These are phyloP conservation scores for Fusarium sp. DNA, from an alignment of 2,329 filamentous ascomycete species.

Conservation along the genomic window DNA sequence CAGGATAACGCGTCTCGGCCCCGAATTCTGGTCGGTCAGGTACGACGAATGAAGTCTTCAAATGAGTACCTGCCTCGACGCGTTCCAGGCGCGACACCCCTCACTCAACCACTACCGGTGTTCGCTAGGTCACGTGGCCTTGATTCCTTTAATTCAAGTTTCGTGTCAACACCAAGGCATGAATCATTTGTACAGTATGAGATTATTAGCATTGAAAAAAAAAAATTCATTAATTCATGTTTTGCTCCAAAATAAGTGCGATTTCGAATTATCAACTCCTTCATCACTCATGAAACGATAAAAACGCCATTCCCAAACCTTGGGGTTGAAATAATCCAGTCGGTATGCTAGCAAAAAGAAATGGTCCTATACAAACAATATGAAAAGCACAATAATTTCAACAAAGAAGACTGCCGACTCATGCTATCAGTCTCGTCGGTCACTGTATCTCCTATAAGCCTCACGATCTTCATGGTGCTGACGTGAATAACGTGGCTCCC, in stretches of 20 bases:
- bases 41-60: conserved; percentile 20
- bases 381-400: not conserved
- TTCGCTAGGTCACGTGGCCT: conserved; percentile 41
- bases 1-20: conserved; percentile 30
- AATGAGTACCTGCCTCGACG: conserved; percentile 24
- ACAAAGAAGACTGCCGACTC: not conserved
- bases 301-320: not conserved
- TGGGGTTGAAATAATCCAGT: not conserved
- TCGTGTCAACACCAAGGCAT: not conserved
- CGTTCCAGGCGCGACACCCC: conserved; percentile 37
- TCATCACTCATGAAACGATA: not conserved
- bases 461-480: conserved; percentile 2
- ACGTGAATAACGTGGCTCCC: conserved; percentile 7
- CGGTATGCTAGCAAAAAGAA: not conserved
- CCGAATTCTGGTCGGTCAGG: conserved; percentile 6
- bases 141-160: not conserved
- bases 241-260: not conserved
- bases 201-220: not conserved
- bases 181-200: not conserved
- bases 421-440: not conserved
- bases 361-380: not conserved
- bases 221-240: not conserved
- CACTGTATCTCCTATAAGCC: not conserved
- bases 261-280: not conserved
- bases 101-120: not conserved